Evolutionary conservation across 2,329 filamentous ascomycete genomes (phyloP).

Genomic region (Diaporthe batatas): DNA sequence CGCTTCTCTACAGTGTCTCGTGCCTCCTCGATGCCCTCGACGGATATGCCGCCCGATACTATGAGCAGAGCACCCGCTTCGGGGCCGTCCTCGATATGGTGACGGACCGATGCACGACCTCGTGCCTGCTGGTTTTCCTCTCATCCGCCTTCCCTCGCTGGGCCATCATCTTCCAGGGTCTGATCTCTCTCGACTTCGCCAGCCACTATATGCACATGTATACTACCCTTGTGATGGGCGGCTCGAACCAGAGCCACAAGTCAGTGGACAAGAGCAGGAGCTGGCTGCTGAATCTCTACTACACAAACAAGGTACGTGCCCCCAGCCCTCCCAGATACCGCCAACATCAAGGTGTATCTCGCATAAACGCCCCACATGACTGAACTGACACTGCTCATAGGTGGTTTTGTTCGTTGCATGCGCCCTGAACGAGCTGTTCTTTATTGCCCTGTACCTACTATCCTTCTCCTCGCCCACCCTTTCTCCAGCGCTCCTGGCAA

Average conservation of each 20-base stretch:
- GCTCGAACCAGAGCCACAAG: conserved; percentile 87
- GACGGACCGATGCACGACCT: conserved; percentile 96
- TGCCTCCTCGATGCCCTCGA: conserved; percentile 96
- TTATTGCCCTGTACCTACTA: conserved; percentile 97
- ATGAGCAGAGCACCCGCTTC: conserved; percentile 93
- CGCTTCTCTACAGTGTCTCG: conserved; percentile 89
- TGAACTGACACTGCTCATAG: conserved; percentile 60
- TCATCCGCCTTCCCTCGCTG: conserved; percentile 94
- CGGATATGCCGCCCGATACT: conserved; percentile 90
- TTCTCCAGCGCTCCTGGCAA: conserved; percentile 82
- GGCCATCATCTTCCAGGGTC: conserved; percentile 91
- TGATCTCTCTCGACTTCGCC: conserved; percentile 92
- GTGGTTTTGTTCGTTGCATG: conserved; percentile 92
- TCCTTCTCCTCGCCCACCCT: conserved; percentile 94
- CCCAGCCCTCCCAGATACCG: not conserved
- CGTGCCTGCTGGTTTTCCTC: conserved; percentile 94
- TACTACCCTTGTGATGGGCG: conserved; percentile 89
- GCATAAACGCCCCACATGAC: not conserved
- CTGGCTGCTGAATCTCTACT: conserved; percentile 94
- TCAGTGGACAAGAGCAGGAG: conserved; percentile 89
- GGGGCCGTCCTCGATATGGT: conserved; percentile 99
- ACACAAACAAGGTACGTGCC: conserved; percentile 87
- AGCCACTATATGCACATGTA: conserved; percentile 99
- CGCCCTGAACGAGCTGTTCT: conserved; percentile 93
- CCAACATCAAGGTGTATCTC: not conserved